phyloP scores from a whole-genome alignment of 2,329 filamentous ascomycete genomes.

The Colletotrichum karsti region DNA sequence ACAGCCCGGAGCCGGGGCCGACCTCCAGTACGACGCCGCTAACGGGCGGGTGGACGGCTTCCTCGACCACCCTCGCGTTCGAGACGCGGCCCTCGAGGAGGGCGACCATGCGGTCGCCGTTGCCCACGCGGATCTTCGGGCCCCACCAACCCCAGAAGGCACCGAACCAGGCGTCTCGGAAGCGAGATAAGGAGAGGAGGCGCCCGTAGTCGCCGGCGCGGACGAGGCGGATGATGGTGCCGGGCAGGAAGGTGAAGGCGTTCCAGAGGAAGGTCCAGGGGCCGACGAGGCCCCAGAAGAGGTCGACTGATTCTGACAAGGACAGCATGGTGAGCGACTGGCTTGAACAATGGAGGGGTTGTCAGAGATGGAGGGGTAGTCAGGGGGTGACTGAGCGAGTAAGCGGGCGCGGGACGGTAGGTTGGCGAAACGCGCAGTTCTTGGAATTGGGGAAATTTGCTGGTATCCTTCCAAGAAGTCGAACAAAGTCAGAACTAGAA shows the following conservation, averaged over 20 bases:
- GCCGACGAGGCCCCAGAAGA: slow-evolving; percentile 45
- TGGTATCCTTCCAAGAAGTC: too few relatives aligned
- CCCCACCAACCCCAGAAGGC: slow-evolving; percentile 67
- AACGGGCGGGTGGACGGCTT: slow-evolving; percentile 46
- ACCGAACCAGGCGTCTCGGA: slow-evolving; percentile 65
- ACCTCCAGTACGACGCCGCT: slow-evolving; percentile 67
- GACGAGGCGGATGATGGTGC: slow-evolving; percentile 55
- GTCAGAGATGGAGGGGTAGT: too few relatives aligned
- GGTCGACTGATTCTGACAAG: slow-evolving; percentile 22
- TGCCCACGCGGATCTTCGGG: slow-evolving; percentile 54
- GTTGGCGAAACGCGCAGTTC: too few relatives aligned
- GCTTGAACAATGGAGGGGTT: background rate
- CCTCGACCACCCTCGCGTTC: slow-evolving; percentile 44
- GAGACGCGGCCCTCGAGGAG: slow-evolving; percentile 60
- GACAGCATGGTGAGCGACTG: slow-evolving; percentile 33
- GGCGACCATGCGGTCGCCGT: slow-evolving; percentile 55
- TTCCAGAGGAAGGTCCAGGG: slow-evolving; percentile 63
- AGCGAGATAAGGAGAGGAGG: slow-evolving; percentile 49
- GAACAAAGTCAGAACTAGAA: too few relatives aligned
- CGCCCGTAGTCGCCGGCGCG: slow-evolving; percentile 40
- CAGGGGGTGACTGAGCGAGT: too few relatives aligned
- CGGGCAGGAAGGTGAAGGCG: slow-evolving; percentile 58
- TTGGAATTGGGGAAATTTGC: too few relatives aligned
- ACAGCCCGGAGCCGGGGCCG: slow-evolving; percentile 68
- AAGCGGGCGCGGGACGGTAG: too few relatives aligned